Conservation (phyloP, 176 grass and related monocot genomes). For the Musa acuminata region DNA sequence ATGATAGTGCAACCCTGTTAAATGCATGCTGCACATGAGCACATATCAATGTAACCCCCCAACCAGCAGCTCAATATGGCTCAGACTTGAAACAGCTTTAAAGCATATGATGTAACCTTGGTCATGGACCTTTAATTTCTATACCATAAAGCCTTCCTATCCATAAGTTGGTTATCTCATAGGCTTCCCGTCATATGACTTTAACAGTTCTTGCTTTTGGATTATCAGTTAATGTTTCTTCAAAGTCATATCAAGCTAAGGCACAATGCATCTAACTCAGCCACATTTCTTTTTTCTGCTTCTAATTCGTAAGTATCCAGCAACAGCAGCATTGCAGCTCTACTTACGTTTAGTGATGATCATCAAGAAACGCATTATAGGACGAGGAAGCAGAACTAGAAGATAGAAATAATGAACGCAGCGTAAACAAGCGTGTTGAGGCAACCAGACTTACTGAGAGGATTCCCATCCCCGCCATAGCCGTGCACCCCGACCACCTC, state of each 20-base stretch:
- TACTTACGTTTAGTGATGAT: not conserved
- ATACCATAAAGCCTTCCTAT: not conserved
- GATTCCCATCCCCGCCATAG: slow-evolving; percentile 67
- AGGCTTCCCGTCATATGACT: not conserved
- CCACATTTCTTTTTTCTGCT: not conserved
- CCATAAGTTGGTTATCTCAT: not conserved
- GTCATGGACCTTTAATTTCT: not conserved
- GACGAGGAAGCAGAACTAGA: not conserved
- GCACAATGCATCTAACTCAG: not conserved
- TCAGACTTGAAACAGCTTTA: no score
- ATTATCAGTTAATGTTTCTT: not conserved
- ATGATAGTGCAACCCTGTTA: no score
- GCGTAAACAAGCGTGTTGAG: not conserved
- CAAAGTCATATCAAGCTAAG: not conserved
- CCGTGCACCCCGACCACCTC: slow-evolving; percentile 75
- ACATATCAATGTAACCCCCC: no score
- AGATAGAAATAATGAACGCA: not conserved
- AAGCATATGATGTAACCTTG: not conserved
- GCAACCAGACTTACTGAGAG: slow-evolving; percentile 39
- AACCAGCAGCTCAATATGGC: no score
- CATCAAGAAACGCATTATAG: not conserved
- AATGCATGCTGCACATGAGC: no score
- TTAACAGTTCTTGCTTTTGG: not conserved
- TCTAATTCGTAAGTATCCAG: not conserved
- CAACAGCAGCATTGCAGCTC: not conserved